These are phyloP conservation scores for Cladobotryum protrusum DNA, from an alignment of 2,329 filamentous ascomycete species.

Conservation along the genomic window DNA sequence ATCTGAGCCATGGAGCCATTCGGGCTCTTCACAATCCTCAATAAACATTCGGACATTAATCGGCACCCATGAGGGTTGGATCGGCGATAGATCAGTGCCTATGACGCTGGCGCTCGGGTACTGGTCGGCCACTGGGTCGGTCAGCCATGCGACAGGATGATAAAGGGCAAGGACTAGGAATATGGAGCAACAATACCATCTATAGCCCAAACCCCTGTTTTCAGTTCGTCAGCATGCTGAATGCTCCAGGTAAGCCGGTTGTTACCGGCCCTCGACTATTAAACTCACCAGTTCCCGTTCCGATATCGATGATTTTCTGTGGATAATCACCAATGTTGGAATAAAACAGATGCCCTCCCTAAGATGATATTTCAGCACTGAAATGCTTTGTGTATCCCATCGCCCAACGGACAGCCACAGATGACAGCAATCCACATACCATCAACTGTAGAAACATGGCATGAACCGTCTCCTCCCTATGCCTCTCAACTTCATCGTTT, in stretches of 20 bases:
- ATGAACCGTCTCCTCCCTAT: conserved; percentile 41
- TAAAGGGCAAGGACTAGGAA: background rate
- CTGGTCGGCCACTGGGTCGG: conserved; percentile 31
- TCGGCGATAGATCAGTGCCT: conserved; percentile 39
- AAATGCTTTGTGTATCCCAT: background rate
- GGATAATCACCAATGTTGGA: conserved; percentile 34
- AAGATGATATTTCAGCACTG: background rate
- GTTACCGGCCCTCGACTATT: background rate
- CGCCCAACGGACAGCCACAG: too few relatives aligned
- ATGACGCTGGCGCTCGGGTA: conserved; percentile 35
- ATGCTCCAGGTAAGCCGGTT: background rate
- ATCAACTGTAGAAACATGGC: conserved; percentile 39
- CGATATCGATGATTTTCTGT: conserved; percentile 40
- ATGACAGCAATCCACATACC: conserved; percentile 17
- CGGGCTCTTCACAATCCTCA: conserved; percentile 52
- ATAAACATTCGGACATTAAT: conserved; percentile 57
- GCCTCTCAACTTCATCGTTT: conserved; percentile 41
- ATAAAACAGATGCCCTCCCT: conserved; percentile 34
- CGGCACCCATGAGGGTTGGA: conserved; percentile 45
- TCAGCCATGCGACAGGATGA: conserved; percentile 3
- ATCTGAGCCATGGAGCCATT: conserved; percentile 47
- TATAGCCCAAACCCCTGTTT: conserved; percentile 46
- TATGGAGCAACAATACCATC: conserved; percentile 27
- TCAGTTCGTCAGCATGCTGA: conserved; percentile 1
- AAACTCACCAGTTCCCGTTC: conserved; percentile 41